Percentiles rank a stretch among this genome's conserved stretches.
These are phyloP conservation scores for Penicillium pulvis DNA, from an alignment of 495 filamentous ascomycete genomes.

Conservation along the genomic window DNA sequence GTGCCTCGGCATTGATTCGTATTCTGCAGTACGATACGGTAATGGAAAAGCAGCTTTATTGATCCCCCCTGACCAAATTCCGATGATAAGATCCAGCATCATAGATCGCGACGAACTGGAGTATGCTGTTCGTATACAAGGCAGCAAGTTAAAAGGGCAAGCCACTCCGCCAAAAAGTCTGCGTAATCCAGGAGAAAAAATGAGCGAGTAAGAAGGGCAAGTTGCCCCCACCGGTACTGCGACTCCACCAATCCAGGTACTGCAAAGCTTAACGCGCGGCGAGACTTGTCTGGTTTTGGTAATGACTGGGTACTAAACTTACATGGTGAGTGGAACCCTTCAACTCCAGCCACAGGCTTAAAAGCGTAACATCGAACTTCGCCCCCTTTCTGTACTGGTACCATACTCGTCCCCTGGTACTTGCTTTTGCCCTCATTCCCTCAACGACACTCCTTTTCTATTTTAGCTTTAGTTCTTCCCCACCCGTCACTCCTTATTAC, in stretches of 20 bases:
- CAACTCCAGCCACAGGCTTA: constrained; percentile 2
- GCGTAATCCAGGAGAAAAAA: constrained; percentile 6
- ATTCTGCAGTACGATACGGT: background rate
- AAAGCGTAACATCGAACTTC: background rate
- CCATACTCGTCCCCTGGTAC: constrained; percentile 17
- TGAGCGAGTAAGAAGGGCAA: background rate
- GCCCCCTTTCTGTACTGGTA: constrained; percentile 24
- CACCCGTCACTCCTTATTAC: constrained; percentile 34
- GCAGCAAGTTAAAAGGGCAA: background rate
- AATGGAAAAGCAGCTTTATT: too few species aligned
- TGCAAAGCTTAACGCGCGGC: constrained; percentile 14
- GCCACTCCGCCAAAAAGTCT: background rate
- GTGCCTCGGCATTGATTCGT: background rate
- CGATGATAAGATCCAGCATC: too few species aligned
- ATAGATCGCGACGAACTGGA: background rate
- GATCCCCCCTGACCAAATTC: too few species aligned
- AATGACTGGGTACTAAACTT: background rate
- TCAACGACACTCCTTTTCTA: constrained; percentile 10
- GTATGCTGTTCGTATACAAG: background rate
- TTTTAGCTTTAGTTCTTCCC: constrained; percentile 18
- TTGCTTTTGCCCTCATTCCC: constrained; percentile 18
- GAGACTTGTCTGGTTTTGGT: background rate
- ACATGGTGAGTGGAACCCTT: background rate
- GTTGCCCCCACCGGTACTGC: constrained; percentile 5
- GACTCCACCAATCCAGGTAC: constrained; percentile 10